These are phyloP conservation scores for Maudiozyma barnettii DNA, from an alignment of 805 yeast species.

Conservation along the genomic window DNA sequence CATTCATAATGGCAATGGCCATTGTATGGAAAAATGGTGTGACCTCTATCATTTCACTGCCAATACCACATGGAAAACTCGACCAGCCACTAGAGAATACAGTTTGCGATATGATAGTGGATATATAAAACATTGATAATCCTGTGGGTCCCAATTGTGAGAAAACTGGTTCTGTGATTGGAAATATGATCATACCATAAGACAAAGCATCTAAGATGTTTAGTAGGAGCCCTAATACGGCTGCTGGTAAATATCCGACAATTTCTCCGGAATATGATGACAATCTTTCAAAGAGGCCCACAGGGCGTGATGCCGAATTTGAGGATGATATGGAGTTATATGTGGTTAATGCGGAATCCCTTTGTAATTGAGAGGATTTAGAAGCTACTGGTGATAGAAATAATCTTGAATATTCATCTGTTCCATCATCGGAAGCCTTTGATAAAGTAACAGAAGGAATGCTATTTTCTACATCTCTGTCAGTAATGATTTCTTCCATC, in stretches of 20 bases:
- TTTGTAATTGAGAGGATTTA: slow-evolving; percentile 2
- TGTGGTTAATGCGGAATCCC: not conserved
- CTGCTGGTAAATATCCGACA: slow-evolving; percentile 51
- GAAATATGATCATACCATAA: slow-evolving; percentile 96
- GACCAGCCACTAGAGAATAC: slow-evolving; percentile 87
- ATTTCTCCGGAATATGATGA: slow-evolving; percentile 4
- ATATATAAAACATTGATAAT: slow-evolving; percentile 84
- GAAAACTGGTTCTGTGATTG: slow-evolving; percentile 73
- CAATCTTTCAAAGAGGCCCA: slow-evolving; percentile 1
- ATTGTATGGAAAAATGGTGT: slow-evolving; percentile 95
- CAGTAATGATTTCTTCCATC: not conserved
- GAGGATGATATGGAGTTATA: not conserved
- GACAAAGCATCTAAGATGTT: slow-evolving; percentile 89
- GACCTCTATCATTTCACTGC: slow-evolving; percentile 98
- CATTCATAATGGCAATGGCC: slow-evolving; percentile 61
- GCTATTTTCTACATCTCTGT: not conserved
- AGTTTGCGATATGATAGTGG: slow-evolving; percentile 82
- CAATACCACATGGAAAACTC: slow-evolving; percentile 81
- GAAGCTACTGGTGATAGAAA: slow-evolving; percentile 11
- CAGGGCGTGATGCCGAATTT: not conserved
- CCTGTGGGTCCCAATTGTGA: slow-evolving; percentile 80
- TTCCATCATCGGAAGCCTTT: slow-evolving; percentile 2
- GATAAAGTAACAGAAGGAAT: not conserved
- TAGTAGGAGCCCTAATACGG: slow-evolving; percentile 70
- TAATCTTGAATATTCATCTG: slow-evolving; percentile 7